A percentile compares a stretch with the other conserved stretches of the same genome.
phyloP scores from a whole-genome alignment of 1,284 basidiomycete species.

The Pterula multifida region DNA sequence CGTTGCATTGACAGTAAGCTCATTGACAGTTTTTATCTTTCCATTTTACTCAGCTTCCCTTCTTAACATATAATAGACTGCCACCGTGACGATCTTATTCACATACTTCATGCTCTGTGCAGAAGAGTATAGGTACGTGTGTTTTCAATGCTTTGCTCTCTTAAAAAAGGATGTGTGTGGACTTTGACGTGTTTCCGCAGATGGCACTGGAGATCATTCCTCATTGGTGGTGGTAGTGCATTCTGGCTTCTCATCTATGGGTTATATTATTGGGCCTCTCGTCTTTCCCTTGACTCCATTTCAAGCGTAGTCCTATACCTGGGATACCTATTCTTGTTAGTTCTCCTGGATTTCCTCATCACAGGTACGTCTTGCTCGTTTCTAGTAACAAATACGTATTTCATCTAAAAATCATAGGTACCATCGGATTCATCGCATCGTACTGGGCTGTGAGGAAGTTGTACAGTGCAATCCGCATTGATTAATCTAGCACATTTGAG shows the following conservation, averaged over 20 bases:
- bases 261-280: slow-evolving; percentile 80
- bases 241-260: slow-evolving; percentile 88
- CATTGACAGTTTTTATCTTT: neutral
- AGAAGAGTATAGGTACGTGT: slow-evolving; percentile 86
- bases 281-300: slow-evolving; percentile 75
- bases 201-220: slow-evolving; percentile 96
- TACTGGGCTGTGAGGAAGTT: slow-evolving; percentile 1
- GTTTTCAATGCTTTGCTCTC: too few relatives aligned
- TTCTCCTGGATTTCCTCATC: slow-evolving; percentile 78
- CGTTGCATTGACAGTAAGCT: slow-evolving; percentile 59
- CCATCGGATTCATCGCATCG: slow-evolving; percentile 2
- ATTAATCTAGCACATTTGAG: neutral
- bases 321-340: slow-evolving; percentile 82
- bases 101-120: slow-evolving; percentile 91
- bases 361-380: slow-evolving; percentile 43
- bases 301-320: slow-evolving; percentile 83
- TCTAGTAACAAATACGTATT: neutral
- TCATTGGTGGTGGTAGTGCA: slow-evolving; percentile 89
- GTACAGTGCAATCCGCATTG: slow-evolving; percentile 1
- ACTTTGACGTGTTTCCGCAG: slow-evolving; percentile 30
- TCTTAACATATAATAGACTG: slow-evolving; percentile 39
- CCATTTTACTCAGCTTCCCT: neutral
- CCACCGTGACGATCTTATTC: slow-evolving; percentile 83
- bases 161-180: neutral
- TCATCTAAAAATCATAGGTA: neutral